Conservation (phyloP, 148 eudicot species). For the Rhododendron henanense region DNA sequence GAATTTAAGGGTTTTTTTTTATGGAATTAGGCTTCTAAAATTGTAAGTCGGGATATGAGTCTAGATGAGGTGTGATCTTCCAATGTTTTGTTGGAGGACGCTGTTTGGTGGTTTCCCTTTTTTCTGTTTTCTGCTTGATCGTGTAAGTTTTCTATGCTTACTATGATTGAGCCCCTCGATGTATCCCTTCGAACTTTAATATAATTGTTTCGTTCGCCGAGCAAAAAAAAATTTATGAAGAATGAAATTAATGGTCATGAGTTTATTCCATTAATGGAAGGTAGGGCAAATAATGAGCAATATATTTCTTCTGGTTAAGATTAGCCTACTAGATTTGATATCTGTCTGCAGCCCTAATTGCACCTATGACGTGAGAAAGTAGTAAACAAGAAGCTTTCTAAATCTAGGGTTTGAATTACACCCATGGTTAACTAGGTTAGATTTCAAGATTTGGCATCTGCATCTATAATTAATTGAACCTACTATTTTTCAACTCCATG, state of each 20-base stretch:
- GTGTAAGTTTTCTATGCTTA: no score
- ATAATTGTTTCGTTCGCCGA: no score
- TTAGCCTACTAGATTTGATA: not conserved
- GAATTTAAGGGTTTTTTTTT: no score
- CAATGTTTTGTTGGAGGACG: no score
- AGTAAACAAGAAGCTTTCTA: conserved; percentile 1
- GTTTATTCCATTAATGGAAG: not conserved
- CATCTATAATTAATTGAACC: not conserved
- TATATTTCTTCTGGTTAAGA: not conserved
- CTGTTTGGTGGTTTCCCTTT: no score
- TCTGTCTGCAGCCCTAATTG: not conserved
- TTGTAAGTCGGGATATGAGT: no score
- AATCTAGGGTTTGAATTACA: not conserved
- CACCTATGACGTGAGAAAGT: not conserved
- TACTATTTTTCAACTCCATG: not conserved
- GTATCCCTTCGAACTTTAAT: no score
- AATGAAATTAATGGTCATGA: not conserved
- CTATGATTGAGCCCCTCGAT: no score
- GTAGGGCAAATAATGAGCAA: not conserved
- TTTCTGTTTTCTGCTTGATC: no score
- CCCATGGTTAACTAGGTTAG: not conserved
- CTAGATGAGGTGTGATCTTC: no score
- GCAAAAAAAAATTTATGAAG: not conserved
- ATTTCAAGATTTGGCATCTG: not conserved
- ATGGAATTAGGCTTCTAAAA: no score